phyloP scores from a whole-genome alignment of 176 grass and related monocot genomes.

The Urochloa ruziziensis region DNA sequence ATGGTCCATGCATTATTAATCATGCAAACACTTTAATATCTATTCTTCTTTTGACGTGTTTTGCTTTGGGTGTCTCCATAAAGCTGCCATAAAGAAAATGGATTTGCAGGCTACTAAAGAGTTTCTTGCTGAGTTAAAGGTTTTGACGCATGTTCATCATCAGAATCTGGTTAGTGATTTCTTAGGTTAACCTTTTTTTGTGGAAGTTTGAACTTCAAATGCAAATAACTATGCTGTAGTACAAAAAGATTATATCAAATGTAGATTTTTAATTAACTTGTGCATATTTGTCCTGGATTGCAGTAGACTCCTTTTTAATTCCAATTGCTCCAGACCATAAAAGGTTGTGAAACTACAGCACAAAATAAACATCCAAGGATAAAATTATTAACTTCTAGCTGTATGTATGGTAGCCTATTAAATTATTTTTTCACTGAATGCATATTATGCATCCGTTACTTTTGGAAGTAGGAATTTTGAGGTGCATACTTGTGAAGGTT shows the following conservation, averaged over 20 bases:
- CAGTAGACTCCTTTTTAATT: too few relatives aligned
- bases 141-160: slow-evolving; percentile 98
- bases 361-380: too few relatives aligned
- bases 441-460: not conserved
- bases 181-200: not conserved
- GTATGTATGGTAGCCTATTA: too few relatives aligned
- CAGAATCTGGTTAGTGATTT: slow-evolving; percentile 78
- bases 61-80: slow-evolving; percentile 46
- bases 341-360: too few relatives aligned
- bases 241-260: not conserved
- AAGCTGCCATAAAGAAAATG: slow-evolving; percentile 97
- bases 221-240: too few relatives aligned
- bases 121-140: slow-evolving; percentile 97
- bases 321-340: too few relatives aligned
- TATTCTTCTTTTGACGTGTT: slow-evolving; percentile 26
- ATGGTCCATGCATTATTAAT: slow-evolving; percentile 9
- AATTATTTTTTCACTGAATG: not conserved
- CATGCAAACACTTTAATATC: not conserved
- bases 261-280: too few relatives aligned
- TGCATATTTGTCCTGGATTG: too few relatives aligned
- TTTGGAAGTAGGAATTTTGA: not conserved
- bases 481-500: not conserved
- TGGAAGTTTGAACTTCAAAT: not conserved
- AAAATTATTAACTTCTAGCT: too few relatives aligned
- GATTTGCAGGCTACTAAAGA: slow-evolving; percentile 85